Conservation (phyloP, 345 rosid species). For the Nephelium lappaceum region DNA sequence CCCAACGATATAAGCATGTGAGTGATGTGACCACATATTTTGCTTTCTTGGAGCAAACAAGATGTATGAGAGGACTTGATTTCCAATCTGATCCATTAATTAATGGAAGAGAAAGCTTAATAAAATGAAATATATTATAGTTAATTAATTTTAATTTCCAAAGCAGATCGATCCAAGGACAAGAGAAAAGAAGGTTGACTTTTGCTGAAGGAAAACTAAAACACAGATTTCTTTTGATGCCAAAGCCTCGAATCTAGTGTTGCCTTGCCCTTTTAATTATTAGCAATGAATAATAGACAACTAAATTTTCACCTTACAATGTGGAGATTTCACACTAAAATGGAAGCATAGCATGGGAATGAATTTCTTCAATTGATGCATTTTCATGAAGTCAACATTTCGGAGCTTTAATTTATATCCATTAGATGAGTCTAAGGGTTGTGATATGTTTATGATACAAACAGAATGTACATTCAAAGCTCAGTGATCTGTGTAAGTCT, state of each 20-base stretch:
- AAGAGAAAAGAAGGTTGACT: neutral
- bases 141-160: neutral
- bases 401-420: neutral
- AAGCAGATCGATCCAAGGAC: conserved; percentile 5
- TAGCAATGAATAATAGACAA: neutral
- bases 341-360: conserved; percentile 14
- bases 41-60: no score
- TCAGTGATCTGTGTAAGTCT: no score
- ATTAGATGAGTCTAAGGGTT: no score
- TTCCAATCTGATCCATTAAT: no score
- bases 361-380: neutral
- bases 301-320: neutral
- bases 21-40: no score
- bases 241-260: neutral
- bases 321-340: neutral
- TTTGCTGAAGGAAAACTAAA: neutral
- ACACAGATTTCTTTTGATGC: neutral
- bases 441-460: no score
- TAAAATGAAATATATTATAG: neutral
- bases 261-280: neutral
- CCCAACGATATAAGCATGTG: no score
- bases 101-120: conserved; percentile 23
- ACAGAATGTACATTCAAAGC: no score
- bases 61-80: no score
- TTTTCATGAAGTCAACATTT: neutral